Evolutionary conservation across 2,329 filamentous ascomycete genomes (phyloP), one percentile per base, ranked within the genome.

Genomic region (Aureobasidium uvarum): DNA sequence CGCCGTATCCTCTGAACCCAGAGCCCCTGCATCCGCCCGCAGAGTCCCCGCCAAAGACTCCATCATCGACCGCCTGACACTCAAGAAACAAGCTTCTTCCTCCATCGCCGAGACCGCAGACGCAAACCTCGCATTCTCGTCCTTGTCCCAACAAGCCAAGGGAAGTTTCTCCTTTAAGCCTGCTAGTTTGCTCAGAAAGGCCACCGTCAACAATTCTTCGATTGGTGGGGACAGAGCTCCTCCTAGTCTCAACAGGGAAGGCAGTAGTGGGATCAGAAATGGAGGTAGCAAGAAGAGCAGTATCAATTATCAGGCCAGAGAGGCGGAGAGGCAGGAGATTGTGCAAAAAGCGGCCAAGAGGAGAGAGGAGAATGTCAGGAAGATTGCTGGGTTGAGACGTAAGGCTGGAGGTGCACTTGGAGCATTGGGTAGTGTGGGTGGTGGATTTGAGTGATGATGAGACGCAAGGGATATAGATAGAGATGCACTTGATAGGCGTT

Each of bases 51-150:
- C 69, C 4, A 72, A 71, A 41, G 54, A 72, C 5, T 74, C 79
- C 20, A 81, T 92, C 60, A 85, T 94, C 55, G 90, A 96, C 76
- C 89, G 91, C 64, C 87, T 94, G 68, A 84, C 82, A 23, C 81
- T 92, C 41, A 89, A 89, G 73, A 86, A 89, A 51, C 68, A 74
- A 62, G 69, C 76, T 36, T 70, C 67, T 11, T 59, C 68, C 25
- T 59, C 71, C 39, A 39, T 66, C 3, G 66, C 72, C 62, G 71
- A 73, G 71, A 72, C 82, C 70, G 6, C 66, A 88, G 87, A 52
- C 31, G 11, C 50, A 1, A 52, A 52, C 3, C 90, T 90, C 73
- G 54, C 65, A 2, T 62, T 62, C 20, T 28, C 63, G 5, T 56
- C 56, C 13, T 23, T 55, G 2, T 65, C 66, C 1, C 43, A 48